Base-by-base conservation (phyloP, 2,329 filamentous ascomycete species). In the Paracamarosporium sp. region DNA sequence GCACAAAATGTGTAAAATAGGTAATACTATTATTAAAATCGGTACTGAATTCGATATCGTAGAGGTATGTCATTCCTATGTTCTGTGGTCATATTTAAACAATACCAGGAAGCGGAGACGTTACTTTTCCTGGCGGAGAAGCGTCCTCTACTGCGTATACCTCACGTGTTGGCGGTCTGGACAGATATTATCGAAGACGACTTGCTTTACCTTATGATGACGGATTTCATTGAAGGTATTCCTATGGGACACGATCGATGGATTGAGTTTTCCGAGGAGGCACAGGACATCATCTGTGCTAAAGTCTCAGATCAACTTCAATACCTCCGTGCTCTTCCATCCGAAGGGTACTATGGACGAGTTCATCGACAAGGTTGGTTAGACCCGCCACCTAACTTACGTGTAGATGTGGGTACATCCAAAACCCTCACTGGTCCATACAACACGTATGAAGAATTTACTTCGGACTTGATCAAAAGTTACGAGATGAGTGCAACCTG, bases 321-420 rank as follows among this genome's bases (percentile, higher is more conserved):
- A 30, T 20, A 40, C 17, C 33, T 50, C 33, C 47, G 47, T 13
- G 3, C 33, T 24, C 33, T 38, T n/a, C 47, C 47, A 38, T 50
- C 47, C 36, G 47, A 50, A 40, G 47, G 47, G 28, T 50, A 50
- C 35, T 50, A 50, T 50, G 47, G 47, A 28, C 47, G 47, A 40
- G 47, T 50, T 28, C 47, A 50, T n/a, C 25, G 43, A 46, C 43
- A 33, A 46, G 43, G 43, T 17, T 46, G 43, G 43, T 8, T 47
- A 33, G 5, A 31, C 27, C 28, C 27, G 4, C 35, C 31, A 43
- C 7, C 35, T 3, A 27, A 36, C 33, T 11, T 50, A 27, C 24
- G 9, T 2, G 1, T 9, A 2, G 12, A n/a, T 0, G 9, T 33
- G n/a, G 11, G 8, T 11, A 8, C 22, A 40, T 25, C 7, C 28